Evolutionary conservation across 345 rosid species (phyloP), one percentile per base, ranked within the genome.

Genomic region (Eucalyptus viminalis): DNA sequence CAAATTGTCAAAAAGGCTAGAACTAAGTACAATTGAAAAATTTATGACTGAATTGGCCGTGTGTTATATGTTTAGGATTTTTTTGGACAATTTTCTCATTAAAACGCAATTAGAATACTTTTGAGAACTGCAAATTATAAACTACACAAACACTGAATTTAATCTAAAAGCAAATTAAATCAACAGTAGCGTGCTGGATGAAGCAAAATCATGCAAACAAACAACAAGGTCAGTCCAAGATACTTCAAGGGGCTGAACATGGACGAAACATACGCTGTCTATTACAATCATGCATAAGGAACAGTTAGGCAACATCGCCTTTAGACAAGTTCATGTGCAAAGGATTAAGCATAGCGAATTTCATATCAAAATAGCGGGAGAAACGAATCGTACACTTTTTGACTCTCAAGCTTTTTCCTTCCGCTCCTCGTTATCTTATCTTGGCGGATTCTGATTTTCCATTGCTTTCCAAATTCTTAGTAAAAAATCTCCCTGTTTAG

Each of bases 11-110:
- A 53, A 53, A 53, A 17, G 4, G 9, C 0, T 53, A 53, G 4
- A 0, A 53, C 1, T 53, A 53, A 17, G 2, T 53, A 53, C 0
- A 53, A 53, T 53, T 53, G 56, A 53, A 53, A 51, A 19, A 0
- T 3, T 53, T 53, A 53, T 51, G 22, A 3, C 0, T 51, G 22
- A 51, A 51, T 51, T 51, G 4, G 9, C 4, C 4, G 2, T 51
- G 22, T 51, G 1, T 7, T 0, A 17, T 51, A 17, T 7, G 4
- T 51, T 51, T 17, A 7, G 22, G 4, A 51, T 7, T 3, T 51
- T 6, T 51, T 51, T 51, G 56, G 56, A 51, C 56, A 51, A 17
- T 51, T 51, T 51, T 51, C 9, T 7, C 65, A 8, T 58, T 0
- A 58, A 56, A 58, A 58, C n/a, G n/a, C 14, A 25, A 10, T 58